These are phyloP conservation scores for Acacia pycnantha DNA, from an alignment of 331 rosid species.

Conservation along the genomic window DNA sequence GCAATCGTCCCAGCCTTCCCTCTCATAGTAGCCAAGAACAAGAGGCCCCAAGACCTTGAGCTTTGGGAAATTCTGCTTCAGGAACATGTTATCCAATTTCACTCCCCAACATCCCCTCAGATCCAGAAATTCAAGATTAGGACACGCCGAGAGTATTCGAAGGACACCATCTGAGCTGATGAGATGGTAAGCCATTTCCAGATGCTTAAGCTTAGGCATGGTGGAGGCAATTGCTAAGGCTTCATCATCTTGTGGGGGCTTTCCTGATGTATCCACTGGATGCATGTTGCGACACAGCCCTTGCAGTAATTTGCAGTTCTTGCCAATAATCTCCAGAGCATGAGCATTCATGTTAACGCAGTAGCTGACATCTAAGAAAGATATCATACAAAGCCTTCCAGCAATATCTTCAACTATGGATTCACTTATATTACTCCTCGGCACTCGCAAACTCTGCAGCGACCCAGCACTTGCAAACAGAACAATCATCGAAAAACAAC, in stretches of 20 bases:
- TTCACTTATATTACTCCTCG: slow-evolving; percentile 64
- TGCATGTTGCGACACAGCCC: slow-evolving; percentile 87
- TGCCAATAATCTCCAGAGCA: slow-evolving; percentile 73
- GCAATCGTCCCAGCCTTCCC: slow-evolving; percentile 80
- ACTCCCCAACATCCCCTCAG: slow-evolving; percentile 95
- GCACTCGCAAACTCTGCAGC: slow-evolving; percentile 73
- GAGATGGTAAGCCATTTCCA: slow-evolving; percentile 87
- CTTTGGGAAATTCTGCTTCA: slow-evolving; percentile 60
- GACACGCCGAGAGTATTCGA: slow-evolving; percentile 63
- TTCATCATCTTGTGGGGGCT: slow-evolving; percentile 71
- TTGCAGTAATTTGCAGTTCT: slow-evolving; percentile 72
- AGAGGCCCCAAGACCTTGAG: slow-evolving; percentile 74
- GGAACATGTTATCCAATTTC: slow-evolving; percentile 47
- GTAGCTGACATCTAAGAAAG: slow-evolving; percentile 93
- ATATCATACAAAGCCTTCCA: slow-evolving; percentile 59
- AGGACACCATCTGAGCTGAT: slow-evolving; percentile 56
- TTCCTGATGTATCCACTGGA: slow-evolving; percentile 74
- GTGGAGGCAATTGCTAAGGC: slow-evolving; percentile 82
- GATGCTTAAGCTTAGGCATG: slow-evolving; percentile 91
- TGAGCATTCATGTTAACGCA: slow-evolving; percentile 59
- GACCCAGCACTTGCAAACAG: slow-evolving; percentile 74
- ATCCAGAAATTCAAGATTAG: slow-evolving; percentile 71
- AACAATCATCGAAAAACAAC: background rate
- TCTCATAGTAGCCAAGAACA: slow-evolving; percentile 54
- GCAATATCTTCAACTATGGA: slow-evolving; percentile 60